Base-by-base conservation (phyloP, 352 stramenopile genomes). In the Pythium volutum region DNA sequence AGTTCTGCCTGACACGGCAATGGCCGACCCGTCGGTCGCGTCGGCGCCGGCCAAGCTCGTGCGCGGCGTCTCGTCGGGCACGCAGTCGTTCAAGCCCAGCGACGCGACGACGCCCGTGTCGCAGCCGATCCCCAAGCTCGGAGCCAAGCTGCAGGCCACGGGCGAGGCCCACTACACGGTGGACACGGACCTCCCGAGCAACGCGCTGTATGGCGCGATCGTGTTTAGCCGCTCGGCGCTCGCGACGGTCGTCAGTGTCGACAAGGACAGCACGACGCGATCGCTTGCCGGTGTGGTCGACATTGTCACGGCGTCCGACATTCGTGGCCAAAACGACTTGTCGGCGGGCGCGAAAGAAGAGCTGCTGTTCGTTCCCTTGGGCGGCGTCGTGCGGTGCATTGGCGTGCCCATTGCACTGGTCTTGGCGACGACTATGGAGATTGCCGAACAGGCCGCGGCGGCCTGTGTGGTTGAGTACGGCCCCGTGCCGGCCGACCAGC, bases 121-220 rank as follows among this genome's bases (percentile, higher is more conserved):
- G 0, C 16, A 64, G n/a, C n/a, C 70, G 1, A 64, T 79, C n/a
- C 67, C 43, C 49, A 84, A 84, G 64, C 62, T 81, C 39, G 63
- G 57, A 5, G 63, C 58, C 9, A 71, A 76, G 48, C 36, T 83
- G 15, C 71, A 82, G 50, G 69, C 51, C 5, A 69, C 75, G 20
- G 78, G 78, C 33, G 73, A 88, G 50, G 78, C 76, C 9, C 50
- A 57, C 4, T 88, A 79, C 57, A 66, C 67, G 12, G 66, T 61
- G 7, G 78, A 88, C 64, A 65, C 71, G 38, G 42, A 62, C 9
- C 59, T 70, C 0, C 39, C 64, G 20, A 12, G 48, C 0, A 56
- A 48, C 16, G 54, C 67, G 22, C 59, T 83, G n/a, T 76, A 67
- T 52, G 73, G 64, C 12, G 60, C 71, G 3, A 69, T 81, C 52